Evolutionary conservation across 2,329 filamentous ascomycete genomes (phyloP).

Genomic region (Verticillium longisporum): DNA sequence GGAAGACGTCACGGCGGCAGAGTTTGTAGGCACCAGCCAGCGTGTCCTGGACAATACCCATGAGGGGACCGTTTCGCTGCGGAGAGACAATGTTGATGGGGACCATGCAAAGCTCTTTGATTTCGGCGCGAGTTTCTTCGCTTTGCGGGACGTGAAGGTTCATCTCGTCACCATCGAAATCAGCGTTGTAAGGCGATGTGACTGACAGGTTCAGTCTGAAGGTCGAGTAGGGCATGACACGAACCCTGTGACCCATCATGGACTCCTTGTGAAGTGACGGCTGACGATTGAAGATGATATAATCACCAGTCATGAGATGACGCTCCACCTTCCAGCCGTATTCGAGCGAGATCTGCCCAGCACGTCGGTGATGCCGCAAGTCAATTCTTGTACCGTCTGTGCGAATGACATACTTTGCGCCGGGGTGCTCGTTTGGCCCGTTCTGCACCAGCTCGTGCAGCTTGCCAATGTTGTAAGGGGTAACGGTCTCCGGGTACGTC

Average conservation of each 20-base stretch:
- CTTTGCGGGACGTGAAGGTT: slow-evolving; percentile 98
- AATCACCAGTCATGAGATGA: slow-evolving; percentile 92
- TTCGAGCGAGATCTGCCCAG: slow-evolving; percentile 77
- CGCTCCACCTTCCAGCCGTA: slow-evolving; percentile 99
- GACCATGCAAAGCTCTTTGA: slow-evolving; percentile 94
- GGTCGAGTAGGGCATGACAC: slow-evolving; percentile 98
- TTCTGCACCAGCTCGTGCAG: slow-evolving; percentile 85
- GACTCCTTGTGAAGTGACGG: slow-evolving; percentile 99
- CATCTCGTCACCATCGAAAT: slow-evolving; percentile 99
- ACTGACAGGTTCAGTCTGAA: slow-evolving; percentile 97
- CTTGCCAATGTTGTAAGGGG: slow-evolving; percentile 94
- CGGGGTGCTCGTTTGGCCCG: slow-evolving; percentile 89
- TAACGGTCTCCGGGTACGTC: slow-evolving; percentile 96
- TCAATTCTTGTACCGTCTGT: slow-evolving; percentile 92
- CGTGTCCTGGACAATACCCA: slow-evolving; percentile 99
- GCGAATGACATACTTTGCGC: slow-evolving; percentile 93
- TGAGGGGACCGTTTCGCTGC: slow-evolving; percentile 91
- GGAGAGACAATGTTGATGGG: slow-evolving; percentile 97
- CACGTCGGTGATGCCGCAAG: slow-evolving; percentile 84
- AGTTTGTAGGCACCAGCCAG: slow-evolving; percentile 96
- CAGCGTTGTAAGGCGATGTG: slow-evolving; percentile 97
- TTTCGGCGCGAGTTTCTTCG: slow-evolving; percentile 91
- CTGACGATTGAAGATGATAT: slow-evolving; percentile 99
- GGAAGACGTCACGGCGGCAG: slow-evolving; percentile 83
- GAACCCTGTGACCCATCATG: slow-evolving; percentile 98